phyloP scores from a whole-genome alignment of 345 rosid genomes.

The Acer negundo region DNA sequence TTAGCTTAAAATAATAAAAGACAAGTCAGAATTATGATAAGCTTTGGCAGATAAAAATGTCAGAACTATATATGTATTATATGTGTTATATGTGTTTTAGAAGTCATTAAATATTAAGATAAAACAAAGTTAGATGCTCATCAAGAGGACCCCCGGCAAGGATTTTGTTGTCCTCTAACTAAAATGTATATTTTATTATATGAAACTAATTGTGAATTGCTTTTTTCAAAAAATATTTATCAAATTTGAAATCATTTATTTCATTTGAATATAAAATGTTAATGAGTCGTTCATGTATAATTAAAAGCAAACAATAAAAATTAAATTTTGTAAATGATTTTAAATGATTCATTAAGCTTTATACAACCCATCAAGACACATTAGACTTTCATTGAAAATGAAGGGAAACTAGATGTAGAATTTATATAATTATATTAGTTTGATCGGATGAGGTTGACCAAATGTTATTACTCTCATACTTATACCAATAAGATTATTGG shows the following conservation, averaged over 20 bases:
- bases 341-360: no score
- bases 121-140: neutral
- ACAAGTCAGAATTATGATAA: neutral
- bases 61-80: neutral
- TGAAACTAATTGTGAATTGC: neutral
- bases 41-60: neutral
- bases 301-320: neutral
- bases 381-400: no score
- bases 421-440: no score
- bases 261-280: neutral
- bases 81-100: no score
- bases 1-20: neutral
- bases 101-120: neutral
- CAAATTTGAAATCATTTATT: neutral
- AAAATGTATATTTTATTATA: no score
- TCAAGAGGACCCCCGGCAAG: neutral
- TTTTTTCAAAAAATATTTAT: neutral
- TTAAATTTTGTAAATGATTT: no score
- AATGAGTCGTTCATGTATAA: neutral
- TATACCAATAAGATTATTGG: no score
- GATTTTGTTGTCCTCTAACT: neutral
- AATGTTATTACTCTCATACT: no score
- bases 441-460: no score
- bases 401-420: no score
- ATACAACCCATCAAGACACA: no score